Evolutionary conservation across 75 land plant genomes (phyloP).

Genomic region (Gnetum montanum): DNA sequence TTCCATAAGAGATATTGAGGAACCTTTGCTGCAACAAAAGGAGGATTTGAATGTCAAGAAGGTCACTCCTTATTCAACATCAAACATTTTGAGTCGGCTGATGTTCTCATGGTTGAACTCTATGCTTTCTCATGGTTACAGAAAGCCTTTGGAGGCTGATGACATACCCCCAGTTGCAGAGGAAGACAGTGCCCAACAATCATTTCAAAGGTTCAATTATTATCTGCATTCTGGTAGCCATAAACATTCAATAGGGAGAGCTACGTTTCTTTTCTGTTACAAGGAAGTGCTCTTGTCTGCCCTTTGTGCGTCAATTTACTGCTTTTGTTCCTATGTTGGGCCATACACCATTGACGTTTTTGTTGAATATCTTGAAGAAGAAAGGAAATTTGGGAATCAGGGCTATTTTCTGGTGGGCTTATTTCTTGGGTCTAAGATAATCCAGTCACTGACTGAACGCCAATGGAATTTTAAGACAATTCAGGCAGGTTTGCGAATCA

Average conservation of each 20-base stretch:
- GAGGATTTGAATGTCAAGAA: not conserved
- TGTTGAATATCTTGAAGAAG: slow-evolving; percentile 40
- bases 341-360: slow-evolving; percentile 56
- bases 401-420: slow-evolving; percentile 31
- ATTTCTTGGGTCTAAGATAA: slow-evolving; percentile 36
- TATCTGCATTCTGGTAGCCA: slow-evolving; percentile 22
- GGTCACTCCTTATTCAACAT: slow-evolving; percentile 6
- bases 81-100: slow-evolving; percentile 36
- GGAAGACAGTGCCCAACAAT: slow-evolving; percentile 23
- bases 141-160: slow-evolving; percentile 37
- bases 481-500: slow-evolving; percentile 20
- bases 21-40: too few species aligned
- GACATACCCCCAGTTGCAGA: slow-evolving; percentile 58
- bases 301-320: slow-evolving; percentile 17
- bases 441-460: slow-evolving; percentile 39
- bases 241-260: slow-evolving; percentile 18
- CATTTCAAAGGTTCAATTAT: slow-evolving; percentile 21
- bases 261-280: slow-evolving; percentile 18
- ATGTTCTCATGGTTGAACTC: slow-evolving; percentile 74
- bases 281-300: slow-evolving; percentile 25
- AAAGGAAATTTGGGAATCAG: slow-evolving; percentile 16
- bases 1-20: too few species aligned
- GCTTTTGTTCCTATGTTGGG: slow-evolving; percentile 46
- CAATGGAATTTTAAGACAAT: slow-evolving; percentile 38
- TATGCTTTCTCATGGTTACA: slow-evolving; percentile 38